phyloP scores from a whole-genome alignment of 768 basidiomycete genomes.

The Mycena maculata region DNA sequence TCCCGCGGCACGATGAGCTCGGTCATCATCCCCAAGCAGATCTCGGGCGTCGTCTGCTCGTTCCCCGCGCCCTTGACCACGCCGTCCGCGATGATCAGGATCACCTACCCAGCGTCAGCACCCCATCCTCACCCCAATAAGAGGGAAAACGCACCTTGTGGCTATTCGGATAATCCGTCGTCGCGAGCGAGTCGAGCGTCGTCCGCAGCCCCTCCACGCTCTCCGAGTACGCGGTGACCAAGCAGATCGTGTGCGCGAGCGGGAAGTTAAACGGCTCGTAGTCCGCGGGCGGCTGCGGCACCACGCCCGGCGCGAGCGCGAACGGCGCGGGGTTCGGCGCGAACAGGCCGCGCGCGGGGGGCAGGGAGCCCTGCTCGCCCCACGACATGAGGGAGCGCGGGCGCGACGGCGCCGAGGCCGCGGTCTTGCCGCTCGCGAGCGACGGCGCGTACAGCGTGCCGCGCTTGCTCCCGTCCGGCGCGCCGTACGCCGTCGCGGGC shows the following conservation, averaged over 20 bases:
- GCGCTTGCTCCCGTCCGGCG: constrained; percentile 74
- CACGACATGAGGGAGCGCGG: constrained; percentile 86
- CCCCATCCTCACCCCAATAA: too few species aligned
- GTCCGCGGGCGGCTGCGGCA: constrained; percentile 91
- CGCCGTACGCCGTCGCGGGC: constrained; percentile 73
- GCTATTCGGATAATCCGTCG: constrained; percentile 97
- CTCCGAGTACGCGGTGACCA: constrained; percentile 99
- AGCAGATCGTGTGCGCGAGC: constrained; percentile 91
- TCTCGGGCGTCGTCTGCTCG: constrained; percentile 89
- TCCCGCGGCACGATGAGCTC: constrained; percentile 83
- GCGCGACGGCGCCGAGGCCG: constrained; percentile 72
- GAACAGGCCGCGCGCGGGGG: constrained; percentile 56
- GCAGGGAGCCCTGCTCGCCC: constrained; percentile 48
- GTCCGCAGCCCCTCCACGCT: constrained; percentile 96
- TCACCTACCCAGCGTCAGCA: too few species aligned
- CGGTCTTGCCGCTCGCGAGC: constrained; percentile 53
- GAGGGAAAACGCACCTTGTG: too few species aligned
- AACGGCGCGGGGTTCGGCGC: constrained; percentile 87
- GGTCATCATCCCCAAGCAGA: constrained; percentile 96
- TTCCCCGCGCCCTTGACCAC: constrained; percentile 98
- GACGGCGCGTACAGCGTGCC: constrained; percentile 63
- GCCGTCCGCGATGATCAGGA: constrained; percentile 96
- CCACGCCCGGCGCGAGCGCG: constrained; percentile 88
- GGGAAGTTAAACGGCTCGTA: constrained; percentile 98
- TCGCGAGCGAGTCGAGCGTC: constrained; percentile 97